Evolutionary conservation across 2,329 filamentous ascomycete species (phyloP), one percentile per base, ranked within the genome.

Genomic region (Pezicula neosporulosa): DNA sequence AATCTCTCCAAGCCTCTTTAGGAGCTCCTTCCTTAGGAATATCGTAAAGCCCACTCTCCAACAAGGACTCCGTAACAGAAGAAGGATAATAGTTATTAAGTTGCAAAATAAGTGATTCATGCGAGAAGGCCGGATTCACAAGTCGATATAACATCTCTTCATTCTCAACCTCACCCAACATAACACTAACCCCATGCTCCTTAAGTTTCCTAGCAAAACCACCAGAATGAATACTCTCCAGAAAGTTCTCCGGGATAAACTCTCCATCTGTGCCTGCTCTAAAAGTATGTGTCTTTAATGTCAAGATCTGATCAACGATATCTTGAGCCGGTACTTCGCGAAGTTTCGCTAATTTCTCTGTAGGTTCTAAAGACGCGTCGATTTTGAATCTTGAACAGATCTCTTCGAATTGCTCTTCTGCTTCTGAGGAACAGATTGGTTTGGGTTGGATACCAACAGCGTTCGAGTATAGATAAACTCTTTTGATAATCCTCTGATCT

Each of bases 271-370:
- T 75, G 3, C 71, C 64, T 1, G 71, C 68, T 6, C 72, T 68
- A 61, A 74, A 75, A 0, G 72, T 75, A 53, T 74, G 72, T 41
- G 70, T 65, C 48, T 72, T 64, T 35, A 75, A 60, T 8, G 68
- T 44, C 21, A 44, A 28, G n/a, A 57, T 8, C 60, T 57, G 12
- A 72, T 62, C 0, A 64, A 64, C 5, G 56, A 53, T 5, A 70
- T 55, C 1, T 38, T 3, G 59, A 54, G 7, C 56, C 60, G 6
- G 42, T 15, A 71, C 53, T 6, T 57, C 38, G 6, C 70, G 64
- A 1, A 74, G 58, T 2, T 52, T 45, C 1, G 56, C 54, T 6
- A 74, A 41, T 50, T 68, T 72, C 33, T 65, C 55, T 0, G 50
- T 44, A 0, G 59, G 52, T 1, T 66, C 50, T 9, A 56, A 18